phyloP scores from a whole-genome alignment of 2,329 filamentous ascomycete genomes.

The Diaporthe eres region DNA sequence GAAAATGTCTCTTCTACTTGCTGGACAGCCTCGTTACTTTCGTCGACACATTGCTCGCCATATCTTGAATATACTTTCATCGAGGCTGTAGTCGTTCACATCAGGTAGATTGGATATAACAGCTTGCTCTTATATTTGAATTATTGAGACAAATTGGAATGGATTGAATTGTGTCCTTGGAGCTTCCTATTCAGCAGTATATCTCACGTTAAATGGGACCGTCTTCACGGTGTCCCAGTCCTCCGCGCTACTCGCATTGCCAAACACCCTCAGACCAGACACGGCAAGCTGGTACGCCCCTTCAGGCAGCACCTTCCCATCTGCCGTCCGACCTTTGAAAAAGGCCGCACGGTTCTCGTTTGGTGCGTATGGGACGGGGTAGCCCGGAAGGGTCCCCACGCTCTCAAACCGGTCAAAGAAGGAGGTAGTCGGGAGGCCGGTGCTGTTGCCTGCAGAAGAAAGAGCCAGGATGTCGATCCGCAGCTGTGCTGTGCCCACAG shows the following conservation, averaged over 20 bases:
- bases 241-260: slow-evolving; percentile 43
- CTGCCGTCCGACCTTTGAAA: slow-evolving; percentile 44
- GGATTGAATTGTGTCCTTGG: background rate
- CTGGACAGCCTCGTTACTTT: background rate
- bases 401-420: slow-evolving; percentile 15
- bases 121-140: background rate
- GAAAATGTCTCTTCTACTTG: background rate
- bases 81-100: background rate
- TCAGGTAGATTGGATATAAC: too few relatives aligned
- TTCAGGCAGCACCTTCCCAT: slow-evolving; percentile 44
- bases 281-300: slow-evolving; percentile 45
- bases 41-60: background rate
- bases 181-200: background rate
- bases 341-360: slow-evolving; percentile 1
- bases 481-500: slow-evolving; percentile 1
- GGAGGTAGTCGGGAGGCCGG: slow-evolving; percentile 25
- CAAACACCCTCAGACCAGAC: slow-evolving; percentile 46
- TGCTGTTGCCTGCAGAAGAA: slow-evolving; percentile 1
- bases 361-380: slow-evolving; percentile 1
- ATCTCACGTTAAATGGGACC: slow-evolving; percentile 19
- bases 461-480: background rate
- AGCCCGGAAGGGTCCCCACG: slow-evolving; percentile 2
- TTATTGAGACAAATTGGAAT: background rate
- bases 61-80: too few relatives aligned
- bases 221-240: slow-evolving; percentile 45